These are phyloP conservation scores for Rhodofomes roseus DNA, from an alignment of 1,284 basidiomycete genomes.

Conservation along the genomic window DNA sequence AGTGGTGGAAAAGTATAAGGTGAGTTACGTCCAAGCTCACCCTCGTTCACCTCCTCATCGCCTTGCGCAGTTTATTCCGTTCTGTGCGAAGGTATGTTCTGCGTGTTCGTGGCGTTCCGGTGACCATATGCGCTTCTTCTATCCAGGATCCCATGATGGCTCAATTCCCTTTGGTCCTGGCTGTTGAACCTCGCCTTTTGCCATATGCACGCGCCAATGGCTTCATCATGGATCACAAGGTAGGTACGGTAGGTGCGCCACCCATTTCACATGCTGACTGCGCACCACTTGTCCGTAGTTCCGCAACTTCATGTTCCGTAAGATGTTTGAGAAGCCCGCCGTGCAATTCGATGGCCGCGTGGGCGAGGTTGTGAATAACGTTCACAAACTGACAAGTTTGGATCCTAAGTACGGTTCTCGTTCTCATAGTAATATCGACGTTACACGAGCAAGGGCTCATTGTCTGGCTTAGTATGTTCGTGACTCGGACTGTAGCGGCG, in stretches of 20 bases:
- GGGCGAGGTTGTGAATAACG: constrained; percentile 64
- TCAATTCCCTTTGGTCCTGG: constrained; percentile 69
- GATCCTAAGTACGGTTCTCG: constrained; percentile 52
- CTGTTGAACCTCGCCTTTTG: constrained; percentile 70
- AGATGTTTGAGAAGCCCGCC: constrained; percentile 69
- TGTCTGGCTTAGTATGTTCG: constrained; percentile 56
- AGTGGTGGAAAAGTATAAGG: constrained; percentile 66
- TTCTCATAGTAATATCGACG: neutral
- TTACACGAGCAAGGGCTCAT: constrained; percentile 8
- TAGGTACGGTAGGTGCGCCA: constrained; percentile 22
- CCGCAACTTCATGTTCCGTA: constrained; percentile 76
- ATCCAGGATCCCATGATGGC: constrained; percentile 69
- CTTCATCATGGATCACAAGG: constrained; percentile 72
- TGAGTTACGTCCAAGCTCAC: constrained; percentile 28
- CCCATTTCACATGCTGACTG: constrained; percentile 2
- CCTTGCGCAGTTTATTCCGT: constrained; percentile 62
- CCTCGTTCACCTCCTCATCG: constrained; percentile 12
- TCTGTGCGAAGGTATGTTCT: constrained; percentile 55
- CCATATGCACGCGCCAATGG: constrained; percentile 69
- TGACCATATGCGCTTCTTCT: constrained; percentile 12
- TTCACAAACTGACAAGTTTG: constrained; percentile 61
- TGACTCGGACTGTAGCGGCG: constrained; percentile 72
- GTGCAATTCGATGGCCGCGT: constrained; percentile 45
- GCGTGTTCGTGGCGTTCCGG: neutral
- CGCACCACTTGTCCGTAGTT: constrained; percentile 42